Evolutionary conservation across 164 flowering plant genomes (phyloP).

Genomic region (Buxus sempervirens): DNA sequence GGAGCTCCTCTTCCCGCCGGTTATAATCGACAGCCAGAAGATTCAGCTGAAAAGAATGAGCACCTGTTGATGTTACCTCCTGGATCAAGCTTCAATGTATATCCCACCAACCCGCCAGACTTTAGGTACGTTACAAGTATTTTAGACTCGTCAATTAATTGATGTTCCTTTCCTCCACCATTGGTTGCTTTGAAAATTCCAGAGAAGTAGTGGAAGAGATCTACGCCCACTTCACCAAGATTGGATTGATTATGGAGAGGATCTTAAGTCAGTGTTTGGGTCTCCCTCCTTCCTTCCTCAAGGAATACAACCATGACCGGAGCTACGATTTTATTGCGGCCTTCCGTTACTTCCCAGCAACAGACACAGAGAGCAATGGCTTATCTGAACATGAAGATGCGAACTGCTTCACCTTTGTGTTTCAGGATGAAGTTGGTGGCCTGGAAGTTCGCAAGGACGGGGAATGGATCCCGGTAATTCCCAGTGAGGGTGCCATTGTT

Average conservation of each 20-base stretch:
- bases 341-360: slow-evolving; percentile 41
- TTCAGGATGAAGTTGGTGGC: slow-evolving; percentile 49
- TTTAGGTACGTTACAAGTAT: slow-evolving; percentile 19
- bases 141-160: too few species aligned
- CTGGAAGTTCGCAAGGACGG: slow-evolving; percentile 41
- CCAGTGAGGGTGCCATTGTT: slow-evolving; percentile 27
- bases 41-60: slow-evolving; percentile 19
- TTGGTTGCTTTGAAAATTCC: not conserved
- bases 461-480: slow-evolving; percentile 42
- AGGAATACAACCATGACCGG: slow-evolving; percentile 42
- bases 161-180: too few species aligned
- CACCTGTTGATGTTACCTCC: slow-evolving; percentile 37
- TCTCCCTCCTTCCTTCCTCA: slow-evolving; percentile 44
- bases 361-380: slow-evolving; percentile 34
- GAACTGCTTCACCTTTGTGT: slow-evolving; percentile 38
- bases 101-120: slow-evolving; percentile 31
- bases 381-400: slow-evolving; percentile 43
- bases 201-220: slow-evolving; percentile 47
- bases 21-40: slow-evolving; percentile 14
- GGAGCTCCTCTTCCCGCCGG: slow-evolving; percentile 24
- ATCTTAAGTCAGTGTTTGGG: slow-evolving; percentile 48
- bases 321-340: slow-evolving; percentile 48
- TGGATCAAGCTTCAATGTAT: slow-evolving; percentile 25
- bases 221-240: slow-evolving; percentile 29
- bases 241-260: slow-evolving; percentile 35